Base-by-base conservation (phyloP, 208 protist species). In the Dictyostelium gargantuum region DNA sequence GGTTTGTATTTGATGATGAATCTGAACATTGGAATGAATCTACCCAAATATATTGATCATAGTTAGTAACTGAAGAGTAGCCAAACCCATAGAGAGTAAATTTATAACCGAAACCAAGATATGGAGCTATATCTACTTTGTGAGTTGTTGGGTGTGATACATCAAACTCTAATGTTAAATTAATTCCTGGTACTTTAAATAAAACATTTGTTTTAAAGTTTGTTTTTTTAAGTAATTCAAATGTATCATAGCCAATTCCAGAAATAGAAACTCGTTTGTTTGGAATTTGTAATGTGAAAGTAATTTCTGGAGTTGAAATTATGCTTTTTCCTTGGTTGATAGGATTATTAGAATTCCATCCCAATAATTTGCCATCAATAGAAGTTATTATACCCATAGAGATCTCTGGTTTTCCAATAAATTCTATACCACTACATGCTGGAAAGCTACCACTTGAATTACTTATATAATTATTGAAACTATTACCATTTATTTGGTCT, bases 221-320 rank as follows among this genome's bases (percentile, higher is more conserved):
- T 6, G 10, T 17, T 66, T 29, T 17, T 35, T 35, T 66, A 2
- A 66, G 19, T 21, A 35, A 2, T 35, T 66, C 58, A 13, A 63
- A 15, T 32, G 15, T 13, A 17, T 2, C 11, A 13, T 0, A 6
- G 10, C n/a, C 0, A 17, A 0, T 15, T 13, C 58, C n/a, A n/a
- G n/a, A n/a, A 35, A 32, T 35, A 0, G 9, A 35, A 15, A 66
- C 35, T 35, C 19, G 11, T 66, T 35, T 35, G 19, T 66, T 66
- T 66, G 58, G 58, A 35, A 66, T 35, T 35, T 4, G 1, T 17
- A 66, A 0, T 19, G 17, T 5, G 17, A 66, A 35, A 35, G 11
- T 3, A 19, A 66, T 21, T 38, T 66, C 19, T 66, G 58, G 58
- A 19, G n/a, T 35, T 21, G 58, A 66, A 8, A n/a, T 35, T 2